A percentile compares a stretch with the other conserved stretches of the same genome.
Conservation (phyloP, 495 filamentous ascomycete species). For the Daldinia caldariorum region DNA sequence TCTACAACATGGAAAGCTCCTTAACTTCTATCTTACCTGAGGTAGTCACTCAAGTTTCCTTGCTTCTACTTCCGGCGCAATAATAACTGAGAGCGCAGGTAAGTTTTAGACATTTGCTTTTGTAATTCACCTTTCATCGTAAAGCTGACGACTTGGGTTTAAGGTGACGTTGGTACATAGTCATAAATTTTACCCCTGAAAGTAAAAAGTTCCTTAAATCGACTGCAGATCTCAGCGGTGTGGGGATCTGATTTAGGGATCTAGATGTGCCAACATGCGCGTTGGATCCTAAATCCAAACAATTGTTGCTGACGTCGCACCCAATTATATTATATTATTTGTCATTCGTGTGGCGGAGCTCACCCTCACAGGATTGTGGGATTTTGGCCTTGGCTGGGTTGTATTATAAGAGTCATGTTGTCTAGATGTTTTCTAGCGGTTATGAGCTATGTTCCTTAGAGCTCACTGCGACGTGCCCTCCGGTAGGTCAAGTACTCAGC, state of each 20-base stretch:
- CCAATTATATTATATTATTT: not conserved
- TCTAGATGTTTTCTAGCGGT: not conserved
- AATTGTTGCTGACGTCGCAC: not conserved
- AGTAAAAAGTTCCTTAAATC: not conserved
- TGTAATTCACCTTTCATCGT: not conserved
- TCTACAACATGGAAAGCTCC: not conserved
- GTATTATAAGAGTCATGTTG: not conserved
- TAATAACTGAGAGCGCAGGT: not conserved
- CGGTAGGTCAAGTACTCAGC: not conserved
- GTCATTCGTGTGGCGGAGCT: not conserved
- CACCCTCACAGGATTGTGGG: not conserved
- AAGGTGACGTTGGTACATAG: not conserved
- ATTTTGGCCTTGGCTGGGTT: not conserved
- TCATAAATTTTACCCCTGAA: too few species aligned
- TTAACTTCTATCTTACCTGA: not conserved
- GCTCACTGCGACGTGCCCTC: not conserved
- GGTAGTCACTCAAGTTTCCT: not conserved
- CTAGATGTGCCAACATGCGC: not conserved
- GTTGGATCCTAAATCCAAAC: not conserved
- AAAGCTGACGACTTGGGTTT: not conserved
- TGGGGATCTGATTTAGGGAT: conserved; percentile 5
- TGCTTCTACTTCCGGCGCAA: not conserved
- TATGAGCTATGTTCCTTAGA: not conserved
- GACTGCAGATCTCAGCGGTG: not conserved
- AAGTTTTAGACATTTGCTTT: not conserved